phyloP scores from a whole-genome alignment of 345 rosid species.

The Sisymbrium irio region DNA sequence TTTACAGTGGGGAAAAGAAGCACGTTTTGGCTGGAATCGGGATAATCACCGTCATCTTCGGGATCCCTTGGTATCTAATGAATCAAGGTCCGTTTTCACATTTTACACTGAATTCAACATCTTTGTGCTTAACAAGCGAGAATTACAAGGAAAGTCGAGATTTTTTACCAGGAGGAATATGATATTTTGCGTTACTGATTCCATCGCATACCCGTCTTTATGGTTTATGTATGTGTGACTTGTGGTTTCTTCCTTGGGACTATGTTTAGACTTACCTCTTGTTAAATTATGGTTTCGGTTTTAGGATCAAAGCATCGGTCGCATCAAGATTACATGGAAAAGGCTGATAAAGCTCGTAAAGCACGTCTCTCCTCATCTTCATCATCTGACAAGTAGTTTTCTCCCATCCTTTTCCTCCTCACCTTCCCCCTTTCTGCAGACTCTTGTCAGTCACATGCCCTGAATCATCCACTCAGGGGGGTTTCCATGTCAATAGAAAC shows the following conservation, averaged over 20 bases:
- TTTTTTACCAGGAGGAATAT: background rate
- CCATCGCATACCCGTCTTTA: too few species aligned
- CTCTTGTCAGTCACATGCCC: conserved; percentile 4
- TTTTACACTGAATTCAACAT: background rate
- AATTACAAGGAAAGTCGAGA: background rate
- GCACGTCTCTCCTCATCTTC: conserved; percentile 68
- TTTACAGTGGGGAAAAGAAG: conserved; percentile 56
- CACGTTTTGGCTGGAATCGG: conserved; percentile 49
- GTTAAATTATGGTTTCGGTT: background rate
- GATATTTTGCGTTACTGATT: background rate
- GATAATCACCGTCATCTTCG: conserved; percentile 39
- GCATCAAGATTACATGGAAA: conserved; percentile 97
- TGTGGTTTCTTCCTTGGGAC: background rate
- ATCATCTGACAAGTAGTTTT: conserved; percentile 36
- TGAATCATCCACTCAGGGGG: background rate
- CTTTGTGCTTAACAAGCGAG: background rate
- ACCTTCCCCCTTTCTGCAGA: conserved; percentile 2
- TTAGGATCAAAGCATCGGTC: conserved; percentile 83
- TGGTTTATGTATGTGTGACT: background rate
- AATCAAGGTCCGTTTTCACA: conserved; percentile 50
- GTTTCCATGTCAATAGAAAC: conserved; percentile 19
- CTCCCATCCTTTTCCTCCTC: background rate
- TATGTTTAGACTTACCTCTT: background rate
- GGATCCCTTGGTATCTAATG: conserved; percentile 82
- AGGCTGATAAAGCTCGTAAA: conserved; percentile 80